Evolutionary conservation across 345 rosid genomes (phyloP).

Genomic region (Cochlearia excelsa): DNA sequence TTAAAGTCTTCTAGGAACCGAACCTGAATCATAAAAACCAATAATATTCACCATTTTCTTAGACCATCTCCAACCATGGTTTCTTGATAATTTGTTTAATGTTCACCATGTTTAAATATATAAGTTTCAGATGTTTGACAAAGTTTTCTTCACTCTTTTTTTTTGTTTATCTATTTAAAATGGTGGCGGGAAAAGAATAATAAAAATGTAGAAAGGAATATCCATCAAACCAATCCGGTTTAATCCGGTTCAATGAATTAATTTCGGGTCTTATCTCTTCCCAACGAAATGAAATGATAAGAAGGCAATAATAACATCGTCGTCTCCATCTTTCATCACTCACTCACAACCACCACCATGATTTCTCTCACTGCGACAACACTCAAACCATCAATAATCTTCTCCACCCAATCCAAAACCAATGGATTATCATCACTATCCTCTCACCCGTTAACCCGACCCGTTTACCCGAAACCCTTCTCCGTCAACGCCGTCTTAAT

Average conservation of each 20-base stretch:
- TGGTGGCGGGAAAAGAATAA: slow-evolving; percentile 9
- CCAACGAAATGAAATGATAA: neutral
- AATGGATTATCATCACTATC: slow-evolving; percentile 19
- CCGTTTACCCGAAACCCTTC: slow-evolving; percentile 24
- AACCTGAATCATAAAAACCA: no score
- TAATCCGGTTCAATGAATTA: slow-evolving; percentile 10
- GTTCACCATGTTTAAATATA: no score
- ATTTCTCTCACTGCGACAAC: slow-evolving; percentile 33
- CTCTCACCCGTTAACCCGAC: slow-evolving; percentile 4
- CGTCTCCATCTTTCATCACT: slow-evolving; percentile 20
- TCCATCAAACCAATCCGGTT: slow-evolving; percentile 16
- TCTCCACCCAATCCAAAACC: slow-evolving; percentile 16
- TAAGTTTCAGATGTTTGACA: no score
- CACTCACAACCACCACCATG: slow-evolving; percentile 37
- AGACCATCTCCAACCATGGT: no score
- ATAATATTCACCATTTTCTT: no score
- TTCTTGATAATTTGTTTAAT: no score
- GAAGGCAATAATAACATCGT: slow-evolving; percentile 7
- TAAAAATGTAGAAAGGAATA: neutral
- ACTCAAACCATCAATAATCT: slow-evolving; percentile 25
- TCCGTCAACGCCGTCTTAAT: slow-evolving; percentile 38
- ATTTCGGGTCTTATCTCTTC: slow-evolving; percentile 22
- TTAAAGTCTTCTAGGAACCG: no score
- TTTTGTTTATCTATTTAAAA: no score
- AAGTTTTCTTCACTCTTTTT: no score